Evolutionary conservation across 345 rosid species (phyloP), one percentile per base, ranked within the genome.

Genomic region (Limnanthes douglasii): DNA sequence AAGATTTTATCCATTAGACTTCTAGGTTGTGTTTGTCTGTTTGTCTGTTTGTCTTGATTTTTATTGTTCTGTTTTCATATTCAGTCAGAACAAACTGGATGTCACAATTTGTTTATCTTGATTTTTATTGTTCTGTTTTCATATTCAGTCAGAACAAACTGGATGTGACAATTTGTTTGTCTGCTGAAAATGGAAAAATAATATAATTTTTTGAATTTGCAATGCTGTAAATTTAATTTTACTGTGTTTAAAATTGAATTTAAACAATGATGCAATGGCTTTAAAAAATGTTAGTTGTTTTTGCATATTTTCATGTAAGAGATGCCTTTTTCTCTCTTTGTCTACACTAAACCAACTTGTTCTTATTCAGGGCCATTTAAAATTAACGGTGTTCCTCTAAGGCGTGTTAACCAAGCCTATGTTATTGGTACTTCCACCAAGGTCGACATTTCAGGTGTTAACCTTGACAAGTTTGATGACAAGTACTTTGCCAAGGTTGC

Each of bases 381-480:
- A 73, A 27, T 76, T 34, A 80, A 80, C 21, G 84, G 84, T 43
- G 93, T 76, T 40, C 86, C 93, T 34, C 15, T 77, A 17, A 59
- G 88, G 29, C 64, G 81, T 11, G 94, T 77, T 21, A 77, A 71
- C 51, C 84, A 73, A 42, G 45, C 75, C 8, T 73, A 77, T 14
- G 78, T 64, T 19, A 57, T 71, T 40, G 85, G 64, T 1, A 77
- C 90, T 35, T 70, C 84, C 37, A 66, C 88, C 11, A 73, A 70
- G 73, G 71, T 76, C 39, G 84, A 65, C 61, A 34, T 73, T 6
- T 54, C 85, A n/a, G 85, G 80, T 1, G 73, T 69, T 14, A 65
- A 44, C 31, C 55, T 67, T 1, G 93, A 82, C 1, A 82, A 78
- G 54, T 64, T 69, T 9, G 86, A 79, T 16, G 93, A 72, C 43